A percentile compares a stretch with the other conserved stretches of the same genome.
Evolutionary conservation across 164 flowering plant species (phyloP).

Genomic region (Piper longum): DNA sequence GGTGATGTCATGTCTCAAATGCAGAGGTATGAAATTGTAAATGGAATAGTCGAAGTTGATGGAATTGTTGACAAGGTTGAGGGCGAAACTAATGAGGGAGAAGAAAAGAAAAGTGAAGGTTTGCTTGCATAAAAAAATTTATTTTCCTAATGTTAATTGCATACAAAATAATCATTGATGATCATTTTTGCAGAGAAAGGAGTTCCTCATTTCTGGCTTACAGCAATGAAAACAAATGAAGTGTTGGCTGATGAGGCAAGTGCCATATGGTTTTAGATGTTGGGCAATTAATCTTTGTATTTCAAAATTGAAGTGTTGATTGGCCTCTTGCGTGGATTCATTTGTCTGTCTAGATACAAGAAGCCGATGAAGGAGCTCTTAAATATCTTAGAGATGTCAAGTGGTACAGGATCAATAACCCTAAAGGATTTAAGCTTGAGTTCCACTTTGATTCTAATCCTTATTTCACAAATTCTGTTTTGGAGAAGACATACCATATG

Average conservation of each 20-base stretch:
- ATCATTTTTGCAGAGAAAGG: conserved; percentile 41
- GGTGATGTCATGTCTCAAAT: not conserved
- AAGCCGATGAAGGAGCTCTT: conserved; percentile 87
- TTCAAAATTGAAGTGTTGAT: not conserved
- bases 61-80: not conserved
- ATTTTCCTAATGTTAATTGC: too few relatives aligned
- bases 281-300: not conserved
- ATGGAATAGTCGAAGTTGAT: conserved; percentile 12
- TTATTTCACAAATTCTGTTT: conserved; percentile 25
- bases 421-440: conserved; percentile 44
- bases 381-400: conserved; percentile 50
- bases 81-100: not conserved
- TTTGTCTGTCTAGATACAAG: conserved; percentile 35
- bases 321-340: too few relatives aligned
- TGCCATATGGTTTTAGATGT: not conserved
- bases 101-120: not conserved
- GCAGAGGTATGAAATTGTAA: conserved; percentile 11
- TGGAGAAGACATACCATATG: conserved; percentile 37
- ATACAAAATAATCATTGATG: not conserved
- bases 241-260: conserved; percentile 60
- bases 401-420: conserved; percentile 25
- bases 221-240: conserved; percentile 75
- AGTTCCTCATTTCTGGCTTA: conserved; percentile 84
- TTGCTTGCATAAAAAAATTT: too few relatives aligned
- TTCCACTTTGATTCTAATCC: conserved; percentile 35